phyloP scores from a whole-genome alignment of 2,329 filamentous ascomycete species.

The Chaetomium globosum region DNA sequence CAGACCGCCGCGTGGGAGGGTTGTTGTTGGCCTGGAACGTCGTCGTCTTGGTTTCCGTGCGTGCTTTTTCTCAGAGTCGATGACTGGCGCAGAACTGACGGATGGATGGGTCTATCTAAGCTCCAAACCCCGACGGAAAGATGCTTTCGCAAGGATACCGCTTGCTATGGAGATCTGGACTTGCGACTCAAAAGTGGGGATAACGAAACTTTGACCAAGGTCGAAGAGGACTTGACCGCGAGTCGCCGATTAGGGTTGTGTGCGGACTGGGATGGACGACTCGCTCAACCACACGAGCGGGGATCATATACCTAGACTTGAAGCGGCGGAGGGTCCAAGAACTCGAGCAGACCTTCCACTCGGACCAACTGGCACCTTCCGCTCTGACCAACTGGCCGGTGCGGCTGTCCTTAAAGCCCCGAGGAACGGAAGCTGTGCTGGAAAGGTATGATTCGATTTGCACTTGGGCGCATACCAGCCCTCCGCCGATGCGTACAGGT shows the following conservation, averaged over 20 bases:
- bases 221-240: slow-evolving; percentile 27
- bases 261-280: slow-evolving; percentile 31
- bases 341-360: neutral
- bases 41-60: slow-evolving; percentile 15
- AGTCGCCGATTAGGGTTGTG: slow-evolving; percentile 34
- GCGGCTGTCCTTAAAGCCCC: slow-evolving; percentile 7
- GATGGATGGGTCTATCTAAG: slow-evolving; percentile 18
- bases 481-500: slow-evolving; percentile 15
- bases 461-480: slow-evolving; percentile 3
- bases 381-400: neutral
- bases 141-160: slow-evolving; percentile 27
- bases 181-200: slow-evolving; percentile 37
- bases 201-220: slow-evolving; percentile 34
- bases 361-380: slow-evolving; percentile 1
- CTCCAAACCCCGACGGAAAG: slow-evolving; percentile 9
- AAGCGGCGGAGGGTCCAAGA: slow-evolving; percentile 18
- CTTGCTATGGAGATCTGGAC: slow-evolving; percentile 25
- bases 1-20: neutral
- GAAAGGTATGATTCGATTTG: slow-evolving; percentile 4
- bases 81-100: slow-evolving; percentile 13
- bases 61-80: slow-evolving; percentile 21
- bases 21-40: slow-evolving; percentile 19
- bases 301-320: slow-evolving; percentile 36
- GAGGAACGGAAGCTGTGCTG: neutral
- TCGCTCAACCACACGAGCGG: slow-evolving; percentile 33